phyloP scores from a whole-genome alignment of 164 flowering plant genomes.

The Sedum album region DNA sequence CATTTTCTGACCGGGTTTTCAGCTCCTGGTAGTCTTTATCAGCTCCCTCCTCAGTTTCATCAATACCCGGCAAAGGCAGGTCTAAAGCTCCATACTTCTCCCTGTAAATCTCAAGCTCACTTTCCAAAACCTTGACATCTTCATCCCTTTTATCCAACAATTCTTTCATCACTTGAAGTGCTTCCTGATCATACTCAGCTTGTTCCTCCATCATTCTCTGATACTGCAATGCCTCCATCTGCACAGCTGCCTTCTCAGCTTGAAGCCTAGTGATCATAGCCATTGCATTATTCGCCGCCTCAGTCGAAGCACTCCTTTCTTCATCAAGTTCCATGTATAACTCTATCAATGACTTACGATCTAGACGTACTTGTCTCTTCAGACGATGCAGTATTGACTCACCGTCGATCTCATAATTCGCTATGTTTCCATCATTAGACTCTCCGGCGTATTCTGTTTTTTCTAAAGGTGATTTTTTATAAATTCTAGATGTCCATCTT shows the following conservation, averaged over 20 bases:
- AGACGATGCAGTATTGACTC: constrained; percentile 27
- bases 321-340: too few relatives aligned
- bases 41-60: not conserved
- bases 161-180: too few relatives aligned
- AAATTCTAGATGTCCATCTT: too few relatives aligned
- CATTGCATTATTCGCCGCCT: constrained; percentile 50
- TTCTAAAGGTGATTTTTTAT: too few relatives aligned
- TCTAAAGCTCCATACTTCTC: constrained; percentile 14
- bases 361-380: too few relatives aligned
- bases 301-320: constrained; percentile 44
- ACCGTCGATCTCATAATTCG: constrained; percentile 28
- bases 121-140: too few relatives aligned
- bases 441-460: constrained; percentile 29
- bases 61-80: not conserved
- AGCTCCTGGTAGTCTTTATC: not conserved
- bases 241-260: too few relatives aligned
- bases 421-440: constrained; percentile 17
- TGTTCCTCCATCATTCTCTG: constrained; percentile 67
- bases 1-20: not conserved
- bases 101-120: constrained; percentile 39
- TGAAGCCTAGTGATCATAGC: constrained; percentile 51
- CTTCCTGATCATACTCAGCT: constrained; percentile 56
- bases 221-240: too few relatives aligned
- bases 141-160: too few relatives aligned
- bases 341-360: too few relatives aligned